phyloP scores from a whole-genome alignment of 306 rosid genomes.

The Citrullus colocynthis region DNA sequence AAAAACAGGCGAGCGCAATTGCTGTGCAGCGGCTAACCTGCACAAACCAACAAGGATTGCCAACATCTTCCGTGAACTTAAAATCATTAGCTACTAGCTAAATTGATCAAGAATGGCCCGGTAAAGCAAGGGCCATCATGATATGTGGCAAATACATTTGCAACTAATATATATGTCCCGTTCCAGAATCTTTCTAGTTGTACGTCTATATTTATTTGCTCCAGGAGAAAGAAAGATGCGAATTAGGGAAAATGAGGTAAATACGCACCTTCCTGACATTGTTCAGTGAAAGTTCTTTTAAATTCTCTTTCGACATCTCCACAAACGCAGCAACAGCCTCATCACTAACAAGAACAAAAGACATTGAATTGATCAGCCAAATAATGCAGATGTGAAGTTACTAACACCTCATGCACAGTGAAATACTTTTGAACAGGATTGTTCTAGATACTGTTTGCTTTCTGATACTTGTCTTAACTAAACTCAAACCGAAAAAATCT shows the following conservation, averaged over 20 bases:
- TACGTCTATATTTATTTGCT: not conserved
- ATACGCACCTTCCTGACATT: slow-evolving; percentile 42
- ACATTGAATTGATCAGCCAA: not conserved
- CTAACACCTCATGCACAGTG: not conserved
- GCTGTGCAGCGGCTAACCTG: slow-evolving; percentile 62
- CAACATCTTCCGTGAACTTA: not conserved
- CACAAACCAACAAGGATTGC: slow-evolving; percentile 6
- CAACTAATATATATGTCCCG: not conserved
- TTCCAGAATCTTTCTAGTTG: not conserved
- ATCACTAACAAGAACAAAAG: slow-evolving; percentile 37
- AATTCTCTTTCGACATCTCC: slow-evolving; percentile 38
- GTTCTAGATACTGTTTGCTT: not conserved
- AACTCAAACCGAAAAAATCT: not conserved
- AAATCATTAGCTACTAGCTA: not conserved
- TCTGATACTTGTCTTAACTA: not conserved
- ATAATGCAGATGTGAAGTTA: not conserved
- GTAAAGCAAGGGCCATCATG: not conserved
- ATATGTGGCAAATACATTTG: not conserved
- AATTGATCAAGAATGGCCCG: not conserved
- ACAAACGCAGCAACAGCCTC: slow-evolving; percentile 74
- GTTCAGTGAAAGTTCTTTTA: slow-evolving; percentile 69
- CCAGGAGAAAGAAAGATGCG: not conserved
- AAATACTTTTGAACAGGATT: not conserved
- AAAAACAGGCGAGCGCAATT: slow-evolving; percentile 36
- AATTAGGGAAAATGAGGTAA: not conserved